Evolutionary conservation across 1,139 yeast species (phyloP).

Genomic region (Protomyces lactucae-debilis): DNA sequence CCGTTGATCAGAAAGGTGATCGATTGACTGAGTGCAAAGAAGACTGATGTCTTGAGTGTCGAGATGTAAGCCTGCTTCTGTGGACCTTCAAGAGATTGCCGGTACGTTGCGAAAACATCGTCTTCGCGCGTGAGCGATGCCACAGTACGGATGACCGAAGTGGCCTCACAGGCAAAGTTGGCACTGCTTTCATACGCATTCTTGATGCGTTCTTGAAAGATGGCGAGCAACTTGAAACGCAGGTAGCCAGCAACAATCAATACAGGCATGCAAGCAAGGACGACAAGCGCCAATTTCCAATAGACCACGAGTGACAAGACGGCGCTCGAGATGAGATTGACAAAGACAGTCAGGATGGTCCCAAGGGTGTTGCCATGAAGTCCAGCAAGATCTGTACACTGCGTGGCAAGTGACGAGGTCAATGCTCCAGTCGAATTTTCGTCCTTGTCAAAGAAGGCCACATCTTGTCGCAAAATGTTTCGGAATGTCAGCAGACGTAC

Average conservation of each 20-base stretch:
- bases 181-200: conserved; percentile 46
- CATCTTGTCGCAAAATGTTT: conserved; percentile 50
- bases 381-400: conserved; percentile 49
- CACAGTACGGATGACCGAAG: conserved; percentile 49
- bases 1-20: conserved; percentile 35
- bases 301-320: conserved; percentile 61
- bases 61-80: conserved; percentile 50
- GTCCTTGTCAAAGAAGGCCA: conserved; percentile 50
- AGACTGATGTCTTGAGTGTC: conserved; percentile 47
- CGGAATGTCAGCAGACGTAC: conserved; percentile 50
- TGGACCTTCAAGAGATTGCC: conserved; percentile 47
- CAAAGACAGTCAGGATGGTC: conserved; percentile 29
- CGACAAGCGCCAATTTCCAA: conserved; percentile 58
- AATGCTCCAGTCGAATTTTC: conserved; percentile 56
- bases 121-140: conserved; percentile 53
- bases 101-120: conserved; percentile 50
- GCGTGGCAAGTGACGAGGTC: conserved; percentile 51
- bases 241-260: conserved; percentile 66
- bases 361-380: conserved; percentile 58
- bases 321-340: conserved; percentile 65
- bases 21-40: conserved; percentile 36
- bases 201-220: conserved; percentile 53
- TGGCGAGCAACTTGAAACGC: conserved; percentile 71
- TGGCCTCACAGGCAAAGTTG: conserved; percentile 49
- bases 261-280: conserved; percentile 55